Evolutionary conservation across 352 stramenopile genomes (phyloP).

Genomic region (Phytophthora brassicae): DNA sequence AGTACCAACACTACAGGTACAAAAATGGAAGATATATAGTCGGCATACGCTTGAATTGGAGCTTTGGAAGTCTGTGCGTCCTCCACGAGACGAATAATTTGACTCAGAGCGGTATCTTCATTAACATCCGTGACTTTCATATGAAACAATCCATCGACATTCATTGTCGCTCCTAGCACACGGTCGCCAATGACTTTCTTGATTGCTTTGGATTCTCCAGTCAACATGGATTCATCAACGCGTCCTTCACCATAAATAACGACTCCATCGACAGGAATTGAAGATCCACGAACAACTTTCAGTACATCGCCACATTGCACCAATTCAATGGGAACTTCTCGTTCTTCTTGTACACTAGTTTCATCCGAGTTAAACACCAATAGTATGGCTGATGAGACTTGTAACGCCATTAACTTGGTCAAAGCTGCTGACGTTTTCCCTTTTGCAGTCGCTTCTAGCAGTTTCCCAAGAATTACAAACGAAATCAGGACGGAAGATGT

Average conservation of each 20-base stretch:
- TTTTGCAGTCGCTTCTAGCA: conserved; percentile 91
- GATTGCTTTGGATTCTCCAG: conserved; percentile 91
- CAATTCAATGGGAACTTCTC: conserved; percentile 75
- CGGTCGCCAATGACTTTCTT: conserved; percentile 85
- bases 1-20: conserved; percentile 92
- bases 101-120: conserved; percentile 90
- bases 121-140: conserved; percentile 92
- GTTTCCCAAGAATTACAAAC: conserved; percentile 98
- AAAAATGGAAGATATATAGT: conserved; percentile 95
- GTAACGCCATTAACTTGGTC: conserved; percentile 93
- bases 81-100: conserved; percentile 98
- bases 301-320: conserved; percentile 92
- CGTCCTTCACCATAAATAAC: conserved; percentile 88
- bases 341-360: conserved; percentile 54
- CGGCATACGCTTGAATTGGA: conserved; percentile 96
- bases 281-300: conserved; percentile 89
- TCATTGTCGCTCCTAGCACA: conserved; percentile 89
- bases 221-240: conserved; percentile 94
- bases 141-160: conserved; percentile 87
- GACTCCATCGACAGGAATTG: conserved; percentile 91
- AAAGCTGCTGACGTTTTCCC: conserved; percentile 93
- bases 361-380: conserved; percentile 65
- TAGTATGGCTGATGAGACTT: conserved; percentile 92
- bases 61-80: conserved; percentile 96
- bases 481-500: conserved; percentile 95